phyloP scores from a whole-genome alignment of 352 stramenopile genomes.

The Globisporangium parvum region DNA sequence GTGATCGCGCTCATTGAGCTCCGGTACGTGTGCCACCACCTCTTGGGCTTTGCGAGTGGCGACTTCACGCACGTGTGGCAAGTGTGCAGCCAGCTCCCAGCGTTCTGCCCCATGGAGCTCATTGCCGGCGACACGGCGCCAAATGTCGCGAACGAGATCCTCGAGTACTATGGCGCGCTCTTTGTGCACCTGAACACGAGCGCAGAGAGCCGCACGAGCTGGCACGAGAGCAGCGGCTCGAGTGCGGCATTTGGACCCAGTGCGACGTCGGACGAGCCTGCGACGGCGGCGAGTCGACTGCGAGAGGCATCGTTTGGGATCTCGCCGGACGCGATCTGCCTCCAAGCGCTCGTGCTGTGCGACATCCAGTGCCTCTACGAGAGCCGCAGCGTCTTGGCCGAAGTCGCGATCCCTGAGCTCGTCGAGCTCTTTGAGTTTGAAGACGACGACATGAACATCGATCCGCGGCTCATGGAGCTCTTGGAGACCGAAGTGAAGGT shows the following conservation, averaged over 20 bases:
- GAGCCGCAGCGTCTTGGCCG: conserved; percentile 63
- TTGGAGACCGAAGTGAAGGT: conserved; percentile 22
- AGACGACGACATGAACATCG: conserved; percentile 56
- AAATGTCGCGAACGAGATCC: conserved; percentile 69
- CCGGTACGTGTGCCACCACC: conserved; percentile 77
- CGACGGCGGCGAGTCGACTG: background rate
- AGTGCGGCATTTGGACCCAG: background rate
- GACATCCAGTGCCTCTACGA: conserved; percentile 78
- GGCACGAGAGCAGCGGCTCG: conserved; percentile 13
- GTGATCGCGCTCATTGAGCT: conserved; percentile 72
- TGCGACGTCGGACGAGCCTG: conserved; percentile 4
- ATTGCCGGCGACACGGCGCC: conserved; percentile 54
- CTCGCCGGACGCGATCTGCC: conserved; percentile 40
- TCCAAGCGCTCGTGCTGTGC: conserved; percentile 69
- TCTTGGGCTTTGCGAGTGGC: conserved; percentile 51
- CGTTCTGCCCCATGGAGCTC: conserved; percentile 32
- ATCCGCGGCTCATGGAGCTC: conserved; percentile 40
- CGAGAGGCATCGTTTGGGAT: conserved; percentile 26
- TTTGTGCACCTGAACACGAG: conserved; percentile 59
- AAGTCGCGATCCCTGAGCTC: conserved; percentile 58
- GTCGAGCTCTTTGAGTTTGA: conserved; percentile 75
- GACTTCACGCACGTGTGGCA: conserved; percentile 74
- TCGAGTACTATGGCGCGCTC: conserved; percentile 66
- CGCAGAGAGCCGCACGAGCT: conserved; percentile 33
- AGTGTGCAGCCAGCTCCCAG: conserved; percentile 56